Conservation (phyloP, 140 eudicot species). For the Oenanthe javanica region DNA sequence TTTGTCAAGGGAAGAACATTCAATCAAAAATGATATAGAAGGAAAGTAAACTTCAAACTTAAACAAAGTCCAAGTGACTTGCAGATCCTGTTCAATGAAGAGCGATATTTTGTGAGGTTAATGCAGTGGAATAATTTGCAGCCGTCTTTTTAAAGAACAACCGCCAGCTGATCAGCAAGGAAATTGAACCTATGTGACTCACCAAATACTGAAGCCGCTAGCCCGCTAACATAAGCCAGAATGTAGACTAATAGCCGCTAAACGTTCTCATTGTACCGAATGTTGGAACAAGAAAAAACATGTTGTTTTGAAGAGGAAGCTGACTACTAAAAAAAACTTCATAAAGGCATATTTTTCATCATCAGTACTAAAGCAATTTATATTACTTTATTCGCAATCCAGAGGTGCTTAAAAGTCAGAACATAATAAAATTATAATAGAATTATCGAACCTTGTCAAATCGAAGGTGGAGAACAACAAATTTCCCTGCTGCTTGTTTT, state of each 20-base stretch:
- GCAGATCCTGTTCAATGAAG: not conserved
- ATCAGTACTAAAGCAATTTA: not conserved
- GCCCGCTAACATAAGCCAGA: not conserved
- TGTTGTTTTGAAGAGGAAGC: not conserved
- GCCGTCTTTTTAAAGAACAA: not conserved
- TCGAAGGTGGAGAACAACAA: conserved; percentile 82
- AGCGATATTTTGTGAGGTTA: not conserved
- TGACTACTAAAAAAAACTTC: not conserved
- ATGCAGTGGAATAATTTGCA: not conserved
- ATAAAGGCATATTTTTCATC: not conserved
- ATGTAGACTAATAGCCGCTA: not conserved
- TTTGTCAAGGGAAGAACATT: not conserved
- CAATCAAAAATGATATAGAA: not conserved
- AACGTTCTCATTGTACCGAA: not conserved
- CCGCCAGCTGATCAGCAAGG: not conserved
- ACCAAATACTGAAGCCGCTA: not conserved
- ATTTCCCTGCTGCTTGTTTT: conserved; percentile 51
- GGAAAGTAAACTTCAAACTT: not conserved
- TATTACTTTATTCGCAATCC: not conserved
- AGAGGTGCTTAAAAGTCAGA: not conserved
- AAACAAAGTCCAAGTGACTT: not conserved
- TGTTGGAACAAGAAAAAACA: not conserved
- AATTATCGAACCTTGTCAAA: conserved; percentile 65
- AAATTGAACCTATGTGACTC: not conserved
- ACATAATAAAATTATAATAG: not conserved